phyloP scores from a whole-genome alignment of 164 flowering plant species.

The Vitis amurensis region DNA sequence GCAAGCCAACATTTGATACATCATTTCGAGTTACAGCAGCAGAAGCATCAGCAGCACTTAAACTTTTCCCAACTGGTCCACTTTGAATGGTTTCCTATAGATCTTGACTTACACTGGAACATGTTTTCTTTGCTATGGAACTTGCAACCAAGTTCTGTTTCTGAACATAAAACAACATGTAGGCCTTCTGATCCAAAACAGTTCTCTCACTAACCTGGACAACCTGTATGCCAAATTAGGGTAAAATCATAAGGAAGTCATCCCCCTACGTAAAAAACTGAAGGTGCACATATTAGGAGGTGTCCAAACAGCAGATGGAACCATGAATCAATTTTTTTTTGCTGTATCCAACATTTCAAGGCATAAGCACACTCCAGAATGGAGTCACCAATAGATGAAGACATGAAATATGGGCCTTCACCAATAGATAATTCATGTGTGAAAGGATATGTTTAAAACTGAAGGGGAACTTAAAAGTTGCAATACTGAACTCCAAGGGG shows the following conservation, averaged over 20 bases:
- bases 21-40: constrained; percentile 11
- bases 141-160: constrained; percentile 36
- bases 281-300: not conserved
- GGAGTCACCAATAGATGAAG: too few species aligned
- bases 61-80: constrained; percentile 19
- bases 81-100: constrained; percentile 26
- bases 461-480: too few species aligned
- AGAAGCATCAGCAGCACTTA: constrained; percentile 16
- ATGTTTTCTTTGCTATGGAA: constrained; percentile 20
- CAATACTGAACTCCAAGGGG: too few species aligned
- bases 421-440: too few species aligned
- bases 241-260: not conserved
- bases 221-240: constrained; percentile 48
- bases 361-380: too few species aligned
- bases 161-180: constrained; percentile 79
- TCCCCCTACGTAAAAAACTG: not conserved
- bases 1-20: constrained; percentile 6
- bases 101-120: constrained; percentile 11
- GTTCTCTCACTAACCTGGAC: constrained; percentile 63
- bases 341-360: not conserved
- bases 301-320: not conserved
- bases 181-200: constrained; percentile 90
- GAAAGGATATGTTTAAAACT: too few species aligned
- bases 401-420: too few species aligned
- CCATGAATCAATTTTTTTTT: not conserved